A percentile compares a stretch with the other conserved stretches of the same genome.
phyloP scores from a whole-genome alignment of 768 basidiomycete genomes.

The Phaeotremella fagi region DNA sequence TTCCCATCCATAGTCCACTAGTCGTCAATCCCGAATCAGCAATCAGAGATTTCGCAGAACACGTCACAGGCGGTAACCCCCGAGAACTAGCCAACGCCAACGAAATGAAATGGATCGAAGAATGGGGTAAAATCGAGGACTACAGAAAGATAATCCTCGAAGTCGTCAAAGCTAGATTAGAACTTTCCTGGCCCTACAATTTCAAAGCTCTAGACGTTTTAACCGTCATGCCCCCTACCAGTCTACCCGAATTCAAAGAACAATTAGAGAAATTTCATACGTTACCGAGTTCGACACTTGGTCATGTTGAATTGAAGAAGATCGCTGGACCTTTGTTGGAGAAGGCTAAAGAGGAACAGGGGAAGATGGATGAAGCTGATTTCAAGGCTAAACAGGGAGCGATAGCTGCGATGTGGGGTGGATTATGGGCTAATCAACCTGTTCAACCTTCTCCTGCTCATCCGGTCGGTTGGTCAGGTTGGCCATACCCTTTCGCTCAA shows the following conservation, averaged over 20 bases:
- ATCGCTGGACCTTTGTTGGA: constrained; percentile 18
- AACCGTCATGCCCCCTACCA: constrained; percentile 14
- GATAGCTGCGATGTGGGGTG: constrained; percentile 42
- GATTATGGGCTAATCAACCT: constrained; percentile 34
- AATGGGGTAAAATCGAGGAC: constrained; percentile 33
- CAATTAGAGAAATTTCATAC: constrained; percentile 23
- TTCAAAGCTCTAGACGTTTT: constrained; percentile 40
- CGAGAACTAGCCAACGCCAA: constrained; percentile 13
- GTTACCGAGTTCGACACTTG: constrained; percentile 15
- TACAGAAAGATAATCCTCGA: constrained; percentile 33
- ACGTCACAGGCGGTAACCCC: constrained; percentile 23
- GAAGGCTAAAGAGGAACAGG: constrained; percentile 28
- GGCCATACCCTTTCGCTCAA: constrained; percentile 30
- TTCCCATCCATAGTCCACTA: constrained; percentile 16
- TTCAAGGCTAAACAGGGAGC: constrained; percentile 34
- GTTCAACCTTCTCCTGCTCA: constrained; percentile 4
- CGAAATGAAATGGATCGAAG: constrained; percentile 18
- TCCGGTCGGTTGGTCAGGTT: constrained; percentile 27
- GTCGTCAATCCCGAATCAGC: constrained; percentile 21
- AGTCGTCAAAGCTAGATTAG: constrained; percentile 32
- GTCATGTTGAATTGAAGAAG: constrained; percentile 28
- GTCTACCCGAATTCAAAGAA: constrained; percentile 16
- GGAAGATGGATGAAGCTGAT: constrained; percentile 34
- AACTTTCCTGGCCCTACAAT: constrained; percentile 37
- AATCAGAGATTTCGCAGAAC: constrained; percentile 32